Evolutionary conservation across 257 asterid species (phyloP).

Genomic region (Osmanthus fragrans): DNA sequence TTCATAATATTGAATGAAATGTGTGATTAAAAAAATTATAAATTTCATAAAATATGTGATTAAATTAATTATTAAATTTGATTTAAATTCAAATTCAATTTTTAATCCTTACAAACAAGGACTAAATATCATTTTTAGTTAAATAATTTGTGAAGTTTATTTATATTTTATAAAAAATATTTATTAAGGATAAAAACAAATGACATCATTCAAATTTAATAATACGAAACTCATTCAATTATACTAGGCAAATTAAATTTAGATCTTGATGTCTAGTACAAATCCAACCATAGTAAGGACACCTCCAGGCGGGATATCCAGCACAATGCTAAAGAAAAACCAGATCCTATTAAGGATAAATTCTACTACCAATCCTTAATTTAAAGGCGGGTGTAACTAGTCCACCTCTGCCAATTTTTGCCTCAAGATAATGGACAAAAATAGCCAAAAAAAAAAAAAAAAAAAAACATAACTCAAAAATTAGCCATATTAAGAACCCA

Average conservation of each 20-base stretch:
- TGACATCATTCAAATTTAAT: neutral
- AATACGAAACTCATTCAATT: neutral
- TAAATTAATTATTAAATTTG: too few relatives aligned
- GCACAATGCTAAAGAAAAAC: neutral
- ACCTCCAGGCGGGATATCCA: neutral
- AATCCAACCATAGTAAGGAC: neutral
- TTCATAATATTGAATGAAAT: too few relatives aligned
- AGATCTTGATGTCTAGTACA: neutral
- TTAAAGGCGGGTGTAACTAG: neutral
- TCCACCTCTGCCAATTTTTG: conserved; percentile 3
- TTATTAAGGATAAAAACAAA: too few relatives aligned
- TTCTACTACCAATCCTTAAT: neutral
- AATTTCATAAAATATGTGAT: too few relatives aligned
- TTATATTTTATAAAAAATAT: too few relatives aligned
- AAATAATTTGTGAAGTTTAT: too few relatives aligned
- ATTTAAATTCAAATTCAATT: too few relatives aligned
- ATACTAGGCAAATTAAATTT: neutral
- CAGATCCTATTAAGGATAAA: neutral
- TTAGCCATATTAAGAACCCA: neutral
- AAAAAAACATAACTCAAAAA: too few relatives aligned
- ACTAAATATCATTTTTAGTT: too few relatives aligned
- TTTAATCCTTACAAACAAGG: too few relatives aligned
- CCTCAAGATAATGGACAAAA: neutral
- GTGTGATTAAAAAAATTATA: too few relatives aligned
- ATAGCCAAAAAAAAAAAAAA: neutral